Base-by-base conservation (phyloP, 257 asterid genomes). In the Solanum etuberosum region DNA sequence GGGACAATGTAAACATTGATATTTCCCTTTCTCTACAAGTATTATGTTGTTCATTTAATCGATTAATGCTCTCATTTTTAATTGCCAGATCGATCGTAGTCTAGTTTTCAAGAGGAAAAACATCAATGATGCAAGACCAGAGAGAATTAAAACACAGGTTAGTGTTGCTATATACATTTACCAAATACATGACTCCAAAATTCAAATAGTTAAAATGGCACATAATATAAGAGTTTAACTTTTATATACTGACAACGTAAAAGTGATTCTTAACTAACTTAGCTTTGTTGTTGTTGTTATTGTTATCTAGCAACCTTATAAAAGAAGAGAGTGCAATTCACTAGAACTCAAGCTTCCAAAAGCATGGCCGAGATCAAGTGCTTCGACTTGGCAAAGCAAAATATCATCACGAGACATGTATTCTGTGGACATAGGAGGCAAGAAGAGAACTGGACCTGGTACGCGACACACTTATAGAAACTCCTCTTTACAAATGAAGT, bases 281-380 rank as follows among this genome's bases (percentile, higher is more conserved):
- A 32, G 25, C 16, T 31, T 31, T 18, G 76, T 16, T 68, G 77
- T 68, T 67, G 71, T 61, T 61, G n/a, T 70, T 70, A 4, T 68
- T 70, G 27, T 71, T 72, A 20, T 37, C 20, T 23, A 89, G 96
- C 59, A 83, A 65, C 72, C 61, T 59, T 21, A 59, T 29, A 73
- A 82, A 78, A 82, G 86, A 29, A 87, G 83, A 34, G 87, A 70
- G 78, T n/a, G 29, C 11, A 21, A 23, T 82, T 35, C n/a, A 32
- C 83, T 70, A 59, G 74, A 88, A 40, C 89, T 86, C 43, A 93
- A 88, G 90, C 90, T 89, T 87, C 89, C 91, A 7, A 91, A 85
- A 84, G 84, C 89, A 8, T 37, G 87, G 16, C 32, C 78, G 67
- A 74, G 34, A 34, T 82, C 10, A 32, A 85, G 76, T 70, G 34